Evolutionary conservation across 805 yeast genomes (phyloP), one percentile per base, ranked within the genome.

Genomic region (Candida verbasci): DNA sequence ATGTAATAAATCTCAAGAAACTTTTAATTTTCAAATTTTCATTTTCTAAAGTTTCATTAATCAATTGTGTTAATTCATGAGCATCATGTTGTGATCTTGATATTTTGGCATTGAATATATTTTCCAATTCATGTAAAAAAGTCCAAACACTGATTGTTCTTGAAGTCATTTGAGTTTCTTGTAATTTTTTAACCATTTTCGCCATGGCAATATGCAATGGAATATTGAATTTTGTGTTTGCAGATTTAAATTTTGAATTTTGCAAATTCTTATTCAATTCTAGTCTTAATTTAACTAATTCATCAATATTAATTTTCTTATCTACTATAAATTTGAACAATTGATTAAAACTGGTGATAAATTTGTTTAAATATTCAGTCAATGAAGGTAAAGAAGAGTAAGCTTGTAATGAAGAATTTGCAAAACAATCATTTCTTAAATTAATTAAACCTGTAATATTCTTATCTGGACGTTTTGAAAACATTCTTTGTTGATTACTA

Each of bases 11-110:
- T 29, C 37, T 42, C 34, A 47, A 48, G 24, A 60, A 46, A 32
- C 62, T 63, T 32, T 60, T 64, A 54, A 80, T 41, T 29, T 58
- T 60, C 8, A 63, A 48, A 45, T 74, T 69, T 52, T 91, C 97
- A 37, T 70, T 71, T 34, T 82, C 79, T 34, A 93, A 63, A 0
- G 91, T 80, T 49, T 89, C 95, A 16, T 91, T 62, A 15, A 89
- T 70, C 35, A 86, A 60, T 53, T 87, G 95, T 21, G 91, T 74
- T 44, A 93, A 68, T 52, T 91, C 98, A 49, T 93, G 97, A 0
- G 97, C 96, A 62, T 91, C 98, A 52, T 91, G 95, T 56, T 93
- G 98, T 31, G 76, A 76, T 24, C 48, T 65, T 2, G 95, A 80
- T 18, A 93, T 80, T 45, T 76, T 78, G 3, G 89, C 80, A 38